phyloP scores from a whole-genome alignment of 345 rosid species.

The Brassica incana region DNA sequence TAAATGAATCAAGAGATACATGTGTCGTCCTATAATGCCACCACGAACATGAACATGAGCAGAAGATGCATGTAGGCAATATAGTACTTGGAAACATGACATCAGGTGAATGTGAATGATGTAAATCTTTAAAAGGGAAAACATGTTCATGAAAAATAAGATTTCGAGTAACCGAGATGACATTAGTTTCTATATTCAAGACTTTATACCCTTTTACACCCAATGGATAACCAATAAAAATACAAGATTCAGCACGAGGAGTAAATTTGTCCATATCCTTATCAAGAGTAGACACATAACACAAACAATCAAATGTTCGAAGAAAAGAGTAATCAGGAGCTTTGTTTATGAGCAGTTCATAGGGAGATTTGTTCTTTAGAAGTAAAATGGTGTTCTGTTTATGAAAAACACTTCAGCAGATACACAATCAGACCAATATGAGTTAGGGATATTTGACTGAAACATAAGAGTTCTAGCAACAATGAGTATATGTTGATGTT shows the following conservation, averaged over 20 bases:
- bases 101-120: not conserved
- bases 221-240: not conserved
- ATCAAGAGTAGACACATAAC: not conserved
- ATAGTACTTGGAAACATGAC: not conserved
- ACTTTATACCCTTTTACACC: not conserved
- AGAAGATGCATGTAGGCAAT: not conserved
- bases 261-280: not conserved
- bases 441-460: not conserved
- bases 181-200: not conserved
- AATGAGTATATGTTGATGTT: not conserved
- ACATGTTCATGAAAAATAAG: not conserved
- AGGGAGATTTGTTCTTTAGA: not conserved
- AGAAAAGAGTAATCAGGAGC: not conserved
- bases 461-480: not conserved
- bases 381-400: not conserved
- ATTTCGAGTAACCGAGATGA: not conserved
- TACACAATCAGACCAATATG: not conserved
- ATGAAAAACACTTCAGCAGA: not conserved
- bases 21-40: not conserved
- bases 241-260: not conserved
- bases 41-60: too few species aligned
- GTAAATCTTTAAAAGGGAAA: not conserved
- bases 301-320: not conserved
- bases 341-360: not conserved
- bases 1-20: not conserved